phyloP scores from a whole-genome alignment of 768 basidiomycete genomes.

The Mycena haematopus region DNA sequence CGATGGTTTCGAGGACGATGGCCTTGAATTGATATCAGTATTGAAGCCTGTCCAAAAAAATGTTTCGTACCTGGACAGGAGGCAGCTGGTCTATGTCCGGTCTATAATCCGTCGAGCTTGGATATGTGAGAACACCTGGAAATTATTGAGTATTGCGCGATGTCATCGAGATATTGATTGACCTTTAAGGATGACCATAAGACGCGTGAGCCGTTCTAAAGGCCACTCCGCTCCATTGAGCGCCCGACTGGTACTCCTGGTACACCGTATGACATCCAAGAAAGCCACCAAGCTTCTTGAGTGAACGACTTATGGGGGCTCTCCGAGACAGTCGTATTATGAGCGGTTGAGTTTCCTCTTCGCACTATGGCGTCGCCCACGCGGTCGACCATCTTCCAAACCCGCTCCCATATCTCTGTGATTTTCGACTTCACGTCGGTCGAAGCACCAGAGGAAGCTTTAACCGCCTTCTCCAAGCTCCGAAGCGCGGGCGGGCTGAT shows the following conservation, averaged over 20 bases:
- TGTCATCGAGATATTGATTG: conserved; percentile 14
- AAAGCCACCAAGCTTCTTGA: conserved; percentile 89
- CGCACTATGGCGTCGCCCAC: conserved; percentile 63
- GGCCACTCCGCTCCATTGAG: conserved; percentile 68
- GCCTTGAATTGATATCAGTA: conserved; percentile 47
- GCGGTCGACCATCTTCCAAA: conserved; percentile 73
- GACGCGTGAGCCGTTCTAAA: conserved; percentile 62
- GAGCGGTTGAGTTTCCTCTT: conserved; percentile 31
- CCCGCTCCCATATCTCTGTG: conserved; percentile 57
- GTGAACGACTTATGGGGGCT: conserved; percentile 59
- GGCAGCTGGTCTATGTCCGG: conserved; percentile 85
- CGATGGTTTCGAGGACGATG: conserved; percentile 74
- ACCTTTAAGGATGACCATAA: conserved; percentile 85
- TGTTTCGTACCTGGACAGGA: conserved; percentile 70
- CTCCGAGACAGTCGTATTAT: conserved; percentile 30
- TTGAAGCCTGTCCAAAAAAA: neutral
- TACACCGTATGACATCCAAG: conserved; percentile 71
- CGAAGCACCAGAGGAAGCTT: conserved; percentile 54
- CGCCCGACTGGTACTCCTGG: conserved; percentile 55
- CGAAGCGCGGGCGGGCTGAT: conserved; percentile 87
- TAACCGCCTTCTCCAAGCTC: conserved; percentile 81
- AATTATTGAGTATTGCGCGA: neutral
- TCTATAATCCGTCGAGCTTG: conserved; percentile 83
- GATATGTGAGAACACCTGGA: conserved; percentile 78
- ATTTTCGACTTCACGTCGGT: conserved; percentile 52